Percentiles rank a stretch among this genome's conserved stretches.
Conservation (phyloP, 441 rosid species). For the Capsella rubella region DNA sequence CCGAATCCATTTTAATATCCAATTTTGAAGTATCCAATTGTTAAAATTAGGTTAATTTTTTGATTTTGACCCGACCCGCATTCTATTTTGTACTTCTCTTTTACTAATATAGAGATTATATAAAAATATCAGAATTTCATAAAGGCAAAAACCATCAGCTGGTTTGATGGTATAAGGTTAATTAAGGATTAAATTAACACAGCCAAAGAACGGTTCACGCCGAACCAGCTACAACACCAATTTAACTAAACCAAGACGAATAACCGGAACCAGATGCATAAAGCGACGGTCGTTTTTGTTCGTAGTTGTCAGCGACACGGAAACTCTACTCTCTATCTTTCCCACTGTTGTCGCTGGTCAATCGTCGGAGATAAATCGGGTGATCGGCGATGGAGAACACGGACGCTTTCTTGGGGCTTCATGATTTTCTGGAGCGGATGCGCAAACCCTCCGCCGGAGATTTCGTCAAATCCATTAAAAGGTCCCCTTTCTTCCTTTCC, state of each 20-base stretch:
- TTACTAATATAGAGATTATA: too few species aligned
- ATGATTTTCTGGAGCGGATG: conserved; percentile 94
- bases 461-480: conserved; percentile 90
- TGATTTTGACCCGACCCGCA: too few species aligned
- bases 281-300: conserved; percentile 16
- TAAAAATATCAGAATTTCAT: too few species aligned
- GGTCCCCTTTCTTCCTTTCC: conserved; percentile 43
- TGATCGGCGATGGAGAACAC: conserved; percentile 66
- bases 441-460: conserved; percentile 90
- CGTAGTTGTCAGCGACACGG: conserved; percentile 5
- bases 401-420: conserved; percentile 76
- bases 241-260: background rate
- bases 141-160: too few species aligned
- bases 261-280: conserved; percentile 15
- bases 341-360: background rate
- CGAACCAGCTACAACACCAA: background rate
- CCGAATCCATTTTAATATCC: too few species aligned
- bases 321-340: background rate
- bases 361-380: conserved; percentile 10
- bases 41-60: too few species aligned
- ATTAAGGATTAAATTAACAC: background rate
- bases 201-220: conserved; percentile 12
- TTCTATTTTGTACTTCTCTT: too few species aligned
- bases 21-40: too few species aligned
- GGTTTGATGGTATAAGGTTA: too few species aligned